Evolutionary conservation across 2,329 filamentous ascomycete species (phyloP).

Genomic region (Colletotrichum sublineola): DNA sequence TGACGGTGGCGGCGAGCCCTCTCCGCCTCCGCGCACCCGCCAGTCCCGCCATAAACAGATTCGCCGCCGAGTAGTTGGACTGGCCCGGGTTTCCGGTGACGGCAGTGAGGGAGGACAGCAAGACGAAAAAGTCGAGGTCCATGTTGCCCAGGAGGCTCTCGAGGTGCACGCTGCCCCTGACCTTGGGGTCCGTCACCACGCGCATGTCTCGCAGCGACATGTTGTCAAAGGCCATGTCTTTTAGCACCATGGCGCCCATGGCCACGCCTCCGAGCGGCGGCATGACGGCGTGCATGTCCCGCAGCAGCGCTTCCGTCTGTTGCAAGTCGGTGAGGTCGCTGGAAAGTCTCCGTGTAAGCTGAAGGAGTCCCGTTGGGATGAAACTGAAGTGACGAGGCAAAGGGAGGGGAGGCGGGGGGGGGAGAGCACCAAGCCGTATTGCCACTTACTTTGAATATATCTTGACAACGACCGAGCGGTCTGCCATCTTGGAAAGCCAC

Average conservation of each 20-base stretch:
- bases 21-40: slow-evolving; percentile 37
- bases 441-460: no score
- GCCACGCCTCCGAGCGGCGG: slow-evolving; percentile 53
- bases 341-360: background rate
- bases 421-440: no score
- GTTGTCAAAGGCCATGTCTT: slow-evolving; percentile 47
- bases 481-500: no score
- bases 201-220: slow-evolving; percentile 44
- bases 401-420: no score
- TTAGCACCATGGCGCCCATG: slow-evolving; percentile 56
- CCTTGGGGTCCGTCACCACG: slow-evolving; percentile 48
- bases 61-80: slow-evolving; percentile 57
- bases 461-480: no score
- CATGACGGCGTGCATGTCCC: background rate
- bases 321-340: no score
- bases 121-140: slow-evolving; percentile 54
- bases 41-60: slow-evolving; percentile 51
- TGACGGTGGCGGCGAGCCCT: slow-evolving; percentile 53
- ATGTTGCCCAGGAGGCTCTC: slow-evolving; percentile 41
- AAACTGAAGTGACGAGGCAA: slow-evolving; percentile 30
- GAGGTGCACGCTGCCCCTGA: slow-evolving; percentile 51
- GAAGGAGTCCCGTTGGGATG: background rate
- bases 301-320: no score
- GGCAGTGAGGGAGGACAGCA: slow-evolving; percentile 36
- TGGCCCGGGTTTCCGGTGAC: slow-evolving; percentile 54